Base-by-base conservation (phyloP, 805 yeast genomes). In the Tetrapisispora nanseiensis region DNA sequence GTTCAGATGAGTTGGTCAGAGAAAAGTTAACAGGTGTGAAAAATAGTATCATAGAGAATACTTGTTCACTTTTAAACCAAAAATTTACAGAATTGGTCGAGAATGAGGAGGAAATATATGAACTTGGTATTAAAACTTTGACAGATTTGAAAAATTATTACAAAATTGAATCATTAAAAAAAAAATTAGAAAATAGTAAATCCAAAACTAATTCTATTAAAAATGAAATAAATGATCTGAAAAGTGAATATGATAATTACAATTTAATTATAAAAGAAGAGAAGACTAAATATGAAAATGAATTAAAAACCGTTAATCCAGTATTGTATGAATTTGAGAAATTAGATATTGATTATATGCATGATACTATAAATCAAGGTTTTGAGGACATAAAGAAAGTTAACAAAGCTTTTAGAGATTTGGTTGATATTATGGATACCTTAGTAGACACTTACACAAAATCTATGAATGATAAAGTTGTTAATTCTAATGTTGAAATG, bases 401-500 rank as follows among this genome's bases (percentile, higher is more conserved):
- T 29, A 52, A 55, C 20, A 20, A 44, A 18, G 49, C 57, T 19
- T 51, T 52, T 38, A 45, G 50, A 11, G 54, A 55, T 33, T 33
- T 66, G 33, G 30, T 45, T 5, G 19, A 47, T 2, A 68, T 82
- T 15, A 56, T 86, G 39, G 59, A 62, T 2, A 61, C 62, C 5
- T 66, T 89, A 62, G 59, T 69, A 8, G 55, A 67, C 3, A 72
- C 74, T n/a, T 87, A 83, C 61, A 85, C 86, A 52, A 85, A 83
- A 37, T 82, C 86, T 53, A 76, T 86, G 64, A 86, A 89, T 56
- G 96, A 89, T 62, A 76, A 78, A 7, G 94, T 89, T 0, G 96
- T 89, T 16, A 86, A 86, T 58, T 72, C 68, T 18, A 79, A 89
- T 1, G 79, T 86, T 15, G 66, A 72, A 16, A 65, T 66, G 11